These are phyloP conservation scores for Tagetes patula DNA, from an alignment of 129 eudicot genomes.

Conservation along the genomic window DNA sequence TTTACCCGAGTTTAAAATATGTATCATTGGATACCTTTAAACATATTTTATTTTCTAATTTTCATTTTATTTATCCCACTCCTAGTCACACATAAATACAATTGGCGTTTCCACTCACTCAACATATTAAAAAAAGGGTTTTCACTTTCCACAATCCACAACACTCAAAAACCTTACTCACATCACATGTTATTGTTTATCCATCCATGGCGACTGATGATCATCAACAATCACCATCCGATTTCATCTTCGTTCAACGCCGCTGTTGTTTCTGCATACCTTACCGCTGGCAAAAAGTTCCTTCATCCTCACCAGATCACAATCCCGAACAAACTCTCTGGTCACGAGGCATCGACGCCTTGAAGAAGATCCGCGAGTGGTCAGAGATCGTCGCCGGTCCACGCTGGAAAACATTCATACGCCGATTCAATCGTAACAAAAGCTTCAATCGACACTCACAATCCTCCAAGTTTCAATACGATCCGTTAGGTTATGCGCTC, in stretches of 20 bases:
- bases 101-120: background rate
- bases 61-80: too few species aligned
- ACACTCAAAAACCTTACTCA: conserved; percentile 14
- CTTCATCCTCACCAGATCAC: background rate
- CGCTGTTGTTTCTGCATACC: conserved; percentile 30
- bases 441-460: background rate
- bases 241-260: background rate
- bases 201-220: background rate
- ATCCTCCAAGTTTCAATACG: conserved; percentile 14
- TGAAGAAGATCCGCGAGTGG: conserved; percentile 28
- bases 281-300: conserved; percentile 22
- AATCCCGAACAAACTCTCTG: background rate
- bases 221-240: conserved; percentile 16
- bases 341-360: conserved; percentile 24
- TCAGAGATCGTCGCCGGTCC: conserved; percentile 33
- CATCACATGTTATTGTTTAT: background rate
- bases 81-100: background rate
- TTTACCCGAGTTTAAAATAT: too few species aligned
- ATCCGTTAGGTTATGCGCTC: conserved; percentile 19
- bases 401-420: conserved; percentile 26
- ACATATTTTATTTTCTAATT: too few species aligned
- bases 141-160: background rate
- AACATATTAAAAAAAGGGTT: background rate
- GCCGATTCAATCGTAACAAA: conserved; percentile 19
- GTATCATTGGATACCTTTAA: too few species aligned